A percentile compares a stretch with the other conserved stretches of the same genome.
phyloP scores from a whole-genome alignment of 2,329 filamentous ascomycete species.

The Aspergillus terreus region DNA sequence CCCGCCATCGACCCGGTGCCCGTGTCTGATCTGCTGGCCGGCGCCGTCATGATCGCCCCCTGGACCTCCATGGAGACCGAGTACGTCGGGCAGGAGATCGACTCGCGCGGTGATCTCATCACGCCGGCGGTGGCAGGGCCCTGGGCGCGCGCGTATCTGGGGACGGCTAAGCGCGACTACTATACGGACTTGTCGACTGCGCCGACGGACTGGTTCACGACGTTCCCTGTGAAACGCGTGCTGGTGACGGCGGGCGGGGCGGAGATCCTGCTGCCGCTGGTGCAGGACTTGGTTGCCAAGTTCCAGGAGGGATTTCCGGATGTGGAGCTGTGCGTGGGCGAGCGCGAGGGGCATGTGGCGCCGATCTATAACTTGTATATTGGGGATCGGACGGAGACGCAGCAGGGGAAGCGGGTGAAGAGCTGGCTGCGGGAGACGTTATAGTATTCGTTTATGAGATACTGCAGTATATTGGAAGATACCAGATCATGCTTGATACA shows the following conservation, averaged over 20 bases:
- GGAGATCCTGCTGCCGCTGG: conserved; percentile 56
- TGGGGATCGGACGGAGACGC: conserved; percentile 32
- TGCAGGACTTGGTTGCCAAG: conserved; percentile 48
- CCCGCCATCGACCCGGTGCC: conserved; percentile 45
- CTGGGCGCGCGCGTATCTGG: conserved; percentile 51
- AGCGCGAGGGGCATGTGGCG: conserved; percentile 40
- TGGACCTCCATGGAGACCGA: conserved; percentile 54
- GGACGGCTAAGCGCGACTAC: conserved; percentile 37
- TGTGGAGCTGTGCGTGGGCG: conserved; percentile 34
- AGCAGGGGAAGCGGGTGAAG: conserved; percentile 39
- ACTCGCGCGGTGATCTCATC: conserved; percentile 52
- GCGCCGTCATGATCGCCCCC: conserved; percentile 53
- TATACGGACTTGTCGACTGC: conserved; percentile 55
- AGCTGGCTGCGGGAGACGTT: conserved; percentile 29
- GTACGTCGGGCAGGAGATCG: conserved; percentile 41
- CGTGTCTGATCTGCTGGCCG: conserved; percentile 44
- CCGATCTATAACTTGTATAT: conserved; percentile 40
- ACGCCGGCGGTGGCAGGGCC: conserved; percentile 34
- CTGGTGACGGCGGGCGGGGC: conserved; percentile 53
- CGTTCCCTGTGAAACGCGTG: conserved; percentile 47
- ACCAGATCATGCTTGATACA: too few species aligned
- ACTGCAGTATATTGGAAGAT: not conserved
- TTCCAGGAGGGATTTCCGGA: conserved; percentile 36
- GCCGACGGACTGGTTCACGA: conserved; percentile 51
- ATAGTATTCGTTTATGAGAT: conserved; percentile 5